Evolutionary conservation across 2,329 filamentous ascomycete genomes (phyloP).

Genomic region (Ophiocordyceps unilateralis): DNA sequence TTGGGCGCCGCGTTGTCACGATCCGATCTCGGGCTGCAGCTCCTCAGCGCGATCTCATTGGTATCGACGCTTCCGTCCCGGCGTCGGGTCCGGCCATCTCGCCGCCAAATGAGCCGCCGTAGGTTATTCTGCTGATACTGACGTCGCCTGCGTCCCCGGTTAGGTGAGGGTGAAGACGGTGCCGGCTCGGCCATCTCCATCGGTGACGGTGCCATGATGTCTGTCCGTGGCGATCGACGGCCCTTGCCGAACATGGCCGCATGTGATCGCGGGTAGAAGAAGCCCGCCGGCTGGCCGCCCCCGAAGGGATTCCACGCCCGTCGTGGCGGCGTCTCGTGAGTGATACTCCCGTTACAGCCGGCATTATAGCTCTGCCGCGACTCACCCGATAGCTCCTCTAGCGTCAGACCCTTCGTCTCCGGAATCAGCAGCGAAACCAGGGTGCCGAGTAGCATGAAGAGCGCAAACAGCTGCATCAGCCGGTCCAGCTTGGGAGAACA

Average conservation of each 20-base stretch:
- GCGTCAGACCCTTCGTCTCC: slow-evolving; percentile 56
- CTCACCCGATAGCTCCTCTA: slow-evolving; percentile 56
- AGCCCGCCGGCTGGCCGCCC: slow-evolving; percentile 34
- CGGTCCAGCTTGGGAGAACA: slow-evolving; percentile 49
- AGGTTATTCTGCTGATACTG: slow-evolving; percentile 4
- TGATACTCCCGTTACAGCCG: slow-evolving; percentile 31
- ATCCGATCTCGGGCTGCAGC: slow-evolving; percentile 6
- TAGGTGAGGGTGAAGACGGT: not conserved
- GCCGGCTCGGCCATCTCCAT: slow-evolving; percentile 4
- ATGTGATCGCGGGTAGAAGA: slow-evolving; percentile 23
- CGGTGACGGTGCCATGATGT: slow-evolving; percentile 27
- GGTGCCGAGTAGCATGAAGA: slow-evolving; percentile 63
- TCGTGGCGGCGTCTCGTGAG: slow-evolving; percentile 13
- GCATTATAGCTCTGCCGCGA: slow-evolving; percentile 40
- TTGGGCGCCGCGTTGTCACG: not conserved
- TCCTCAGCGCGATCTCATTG: slow-evolving; percentile 16
- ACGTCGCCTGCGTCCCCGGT: not conserved
- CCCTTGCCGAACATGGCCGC: slow-evolving; percentile 9
- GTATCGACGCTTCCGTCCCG: slow-evolving; percentile 12
- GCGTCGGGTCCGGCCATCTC: slow-evolving; percentile 6
- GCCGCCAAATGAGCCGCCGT: slow-evolving; percentile 13
- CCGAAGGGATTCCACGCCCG: slow-evolving; percentile 28
- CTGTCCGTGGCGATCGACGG: slow-evolving; percentile 15
- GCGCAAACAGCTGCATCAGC: slow-evolving; percentile 60
- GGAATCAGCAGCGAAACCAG: slow-evolving; percentile 56